These are phyloP conservation scores for Solanum piurae DNA, from an alignment of 257 asterid genomes.

Conservation along the genomic window DNA sequence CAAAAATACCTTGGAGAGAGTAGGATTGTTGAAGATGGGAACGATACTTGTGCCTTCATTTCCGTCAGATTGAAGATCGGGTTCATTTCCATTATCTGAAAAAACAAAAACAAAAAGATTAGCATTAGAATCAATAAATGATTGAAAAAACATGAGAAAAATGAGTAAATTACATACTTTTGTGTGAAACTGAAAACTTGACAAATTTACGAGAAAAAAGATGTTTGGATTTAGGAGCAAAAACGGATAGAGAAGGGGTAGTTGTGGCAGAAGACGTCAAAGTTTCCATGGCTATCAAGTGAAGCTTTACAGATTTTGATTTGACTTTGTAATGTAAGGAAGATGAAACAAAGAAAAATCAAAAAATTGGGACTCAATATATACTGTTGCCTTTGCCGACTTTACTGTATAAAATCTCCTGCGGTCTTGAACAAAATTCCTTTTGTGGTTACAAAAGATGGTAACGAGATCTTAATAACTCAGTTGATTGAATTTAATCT, in stretches of 20 bases:
- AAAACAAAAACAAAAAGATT: neutral
- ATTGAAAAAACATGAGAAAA: neutral
- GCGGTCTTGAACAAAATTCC: neutral
- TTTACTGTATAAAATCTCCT: neutral
- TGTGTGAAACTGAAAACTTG: constrained; percentile 53
- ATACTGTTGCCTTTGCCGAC: neutral
- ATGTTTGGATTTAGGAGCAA: constrained; percentile 32
- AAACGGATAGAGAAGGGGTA: constrained; percentile 35
- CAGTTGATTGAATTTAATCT: neutral
- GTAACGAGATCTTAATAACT: no score
- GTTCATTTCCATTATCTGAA: constrained; percentile 33
- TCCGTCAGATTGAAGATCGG: constrained; percentile 44
- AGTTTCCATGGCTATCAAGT: constrained; percentile 40
- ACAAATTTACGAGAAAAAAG: constrained; percentile 16
- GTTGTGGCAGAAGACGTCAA: constrained; percentile 28
- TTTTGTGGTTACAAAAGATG: neutral
- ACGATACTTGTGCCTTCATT: constrained; percentile 24
- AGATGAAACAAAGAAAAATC: neutral
- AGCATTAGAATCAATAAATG: neutral
- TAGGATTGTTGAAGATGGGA: constrained; percentile 30
- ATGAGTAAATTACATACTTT: constrained; percentile 15
- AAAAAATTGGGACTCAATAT: neutral
- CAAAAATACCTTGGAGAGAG: constrained; percentile 46
- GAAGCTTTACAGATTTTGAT: neutral
- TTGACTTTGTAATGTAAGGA: neutral